phyloP scores from a whole-genome alignment of 2,329 filamentous ascomycete genomes.

The Periglandula ipomoeae region DNA sequence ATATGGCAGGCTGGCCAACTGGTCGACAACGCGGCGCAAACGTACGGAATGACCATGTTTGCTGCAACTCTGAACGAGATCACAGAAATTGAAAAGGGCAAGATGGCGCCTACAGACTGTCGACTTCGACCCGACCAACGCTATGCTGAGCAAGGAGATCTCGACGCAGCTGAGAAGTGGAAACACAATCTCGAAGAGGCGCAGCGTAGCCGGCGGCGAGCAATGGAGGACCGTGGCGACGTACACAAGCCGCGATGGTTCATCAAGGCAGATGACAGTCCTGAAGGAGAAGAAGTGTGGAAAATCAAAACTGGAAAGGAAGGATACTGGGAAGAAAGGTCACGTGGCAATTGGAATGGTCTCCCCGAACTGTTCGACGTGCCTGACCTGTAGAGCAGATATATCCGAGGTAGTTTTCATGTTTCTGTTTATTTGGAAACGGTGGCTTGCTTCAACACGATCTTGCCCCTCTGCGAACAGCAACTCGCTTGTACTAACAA shows the following conservation, averaged over 20 bases:
- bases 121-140: conserved; percentile 81
- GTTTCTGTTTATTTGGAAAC: not conserved
- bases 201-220: conserved; percentile 65
- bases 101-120: conserved; percentile 72
- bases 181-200: conserved; percentile 81
- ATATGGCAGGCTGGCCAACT: conserved; percentile 74
- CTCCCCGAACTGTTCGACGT: conserved; percentile 41
- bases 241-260: conserved; percentile 78
- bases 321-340: conserved; percentile 87
- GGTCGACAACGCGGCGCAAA: conserved; percentile 67
- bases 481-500: no score
- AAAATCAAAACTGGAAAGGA: conserved; percentile 71
- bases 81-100: conserved; percentile 65
- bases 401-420: not conserved
- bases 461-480: no score
- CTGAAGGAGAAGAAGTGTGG: conserved; percentile 61
- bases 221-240: conserved; percentile 67
- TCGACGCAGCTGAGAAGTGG: conserved; percentile 74
- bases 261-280: conserved; percentile 51
- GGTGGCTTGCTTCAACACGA: no score
- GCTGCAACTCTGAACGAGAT: conserved; percentile 82
- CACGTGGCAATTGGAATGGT: conserved; percentile 55
- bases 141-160: conserved; percentile 68
- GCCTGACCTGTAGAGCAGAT: conserved; percentile 15
- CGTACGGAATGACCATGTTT: conserved; percentile 84